These are phyloP conservation scores for Gnomoniopsis smithogilvyi DNA, from an alignment of 2,329 filamentous ascomycete genomes.

Conservation along the genomic window DNA sequence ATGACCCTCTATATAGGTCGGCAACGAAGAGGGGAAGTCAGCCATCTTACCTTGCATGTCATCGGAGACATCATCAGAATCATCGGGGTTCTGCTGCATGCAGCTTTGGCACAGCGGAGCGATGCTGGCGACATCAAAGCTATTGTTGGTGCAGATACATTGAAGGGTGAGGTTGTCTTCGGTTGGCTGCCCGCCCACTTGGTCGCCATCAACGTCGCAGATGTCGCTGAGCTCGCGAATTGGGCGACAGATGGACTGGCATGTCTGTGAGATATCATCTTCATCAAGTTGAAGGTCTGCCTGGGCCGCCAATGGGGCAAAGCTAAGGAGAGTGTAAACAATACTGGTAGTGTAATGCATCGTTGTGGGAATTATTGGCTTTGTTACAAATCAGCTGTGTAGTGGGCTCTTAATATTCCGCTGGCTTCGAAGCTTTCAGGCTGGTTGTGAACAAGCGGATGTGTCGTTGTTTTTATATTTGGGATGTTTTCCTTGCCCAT, in stretches of 20 bases:
- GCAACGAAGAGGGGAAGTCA: not conserved
- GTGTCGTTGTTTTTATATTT: too few relatives aligned
- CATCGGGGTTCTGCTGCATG: conserved; percentile 29
- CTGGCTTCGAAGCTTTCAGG: too few relatives aligned
- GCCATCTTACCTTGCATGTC: conserved; percentile 3
- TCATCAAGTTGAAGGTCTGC: conserved; percentile 32
- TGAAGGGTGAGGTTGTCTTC: conserved; percentile 36
- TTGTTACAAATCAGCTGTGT: not conserved
- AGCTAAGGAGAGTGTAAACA: conserved; percentile 26
- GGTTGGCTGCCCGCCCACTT: conserved; percentile 29
- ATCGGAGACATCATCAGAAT: conserved; percentile 8
- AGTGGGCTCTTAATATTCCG: not conserved
- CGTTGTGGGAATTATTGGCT: not conserved
- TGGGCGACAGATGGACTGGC: conserved; percentile 34
- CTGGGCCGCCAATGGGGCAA: conserved; percentile 20
- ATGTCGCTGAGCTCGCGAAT: conserved; percentile 31
- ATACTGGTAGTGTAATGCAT: conserved; percentile 29
- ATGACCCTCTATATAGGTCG: not conserved
- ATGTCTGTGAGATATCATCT: conserved; percentile 32
- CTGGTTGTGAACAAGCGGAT: too few relatives aligned
- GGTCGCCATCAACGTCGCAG: conserved; percentile 47
- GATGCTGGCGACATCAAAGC: conserved; percentile 35
- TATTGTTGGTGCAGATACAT: conserved; percentile 39
- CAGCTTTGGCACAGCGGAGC: conserved; percentile 36
- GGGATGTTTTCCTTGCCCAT: too few relatives aligned